Percentiles rank a stretch among this genome's conserved stretches.
phyloP scores from a whole-genome alignment of 345 rosid genomes.

The Toxicodendron radicans region DNA sequence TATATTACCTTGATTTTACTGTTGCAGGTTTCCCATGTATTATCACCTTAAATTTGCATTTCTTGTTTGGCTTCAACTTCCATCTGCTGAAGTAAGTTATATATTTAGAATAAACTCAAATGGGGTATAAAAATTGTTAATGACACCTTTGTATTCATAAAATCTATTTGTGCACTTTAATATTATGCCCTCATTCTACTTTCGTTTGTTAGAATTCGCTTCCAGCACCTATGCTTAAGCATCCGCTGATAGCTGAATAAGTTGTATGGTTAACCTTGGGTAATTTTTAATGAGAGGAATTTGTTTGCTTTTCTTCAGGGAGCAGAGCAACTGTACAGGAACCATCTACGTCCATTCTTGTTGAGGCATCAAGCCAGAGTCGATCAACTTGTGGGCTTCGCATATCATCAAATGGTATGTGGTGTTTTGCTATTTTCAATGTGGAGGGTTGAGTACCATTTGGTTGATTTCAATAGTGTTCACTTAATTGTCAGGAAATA shows the following conservation, averaged over 20 bases:
- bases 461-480: not conserved
- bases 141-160: not conserved
- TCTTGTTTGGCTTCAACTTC: constrained; percentile 70
- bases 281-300: not conserved
- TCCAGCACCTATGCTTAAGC: not conserved
- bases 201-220: not conserved
- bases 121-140: not conserved
- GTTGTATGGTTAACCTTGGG: not conserved
- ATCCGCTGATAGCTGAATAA: not conserved
- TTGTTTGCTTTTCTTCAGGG: constrained; percentile 37
- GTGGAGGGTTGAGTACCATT: not conserved
- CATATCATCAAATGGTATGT: constrained; percentile 47
- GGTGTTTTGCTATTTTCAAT: not conserved
- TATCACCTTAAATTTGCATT: constrained; percentile 72
- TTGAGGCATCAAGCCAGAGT: constrained; percentile 53
- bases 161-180: not conserved
- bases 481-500: not conserved
- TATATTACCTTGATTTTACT: not conserved
- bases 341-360: constrained; percentile 61
- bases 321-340: constrained; percentile 54
- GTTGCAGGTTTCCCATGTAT: constrained; percentile 60
- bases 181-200: not conserved
- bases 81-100: constrained; percentile 35
- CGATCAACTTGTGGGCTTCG: constrained; percentile 44
- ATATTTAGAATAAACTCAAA: not conserved